Conservation (phyloP, 2,329 filamentous ascomycete genomes). For the Venturia pyrina region DNA sequence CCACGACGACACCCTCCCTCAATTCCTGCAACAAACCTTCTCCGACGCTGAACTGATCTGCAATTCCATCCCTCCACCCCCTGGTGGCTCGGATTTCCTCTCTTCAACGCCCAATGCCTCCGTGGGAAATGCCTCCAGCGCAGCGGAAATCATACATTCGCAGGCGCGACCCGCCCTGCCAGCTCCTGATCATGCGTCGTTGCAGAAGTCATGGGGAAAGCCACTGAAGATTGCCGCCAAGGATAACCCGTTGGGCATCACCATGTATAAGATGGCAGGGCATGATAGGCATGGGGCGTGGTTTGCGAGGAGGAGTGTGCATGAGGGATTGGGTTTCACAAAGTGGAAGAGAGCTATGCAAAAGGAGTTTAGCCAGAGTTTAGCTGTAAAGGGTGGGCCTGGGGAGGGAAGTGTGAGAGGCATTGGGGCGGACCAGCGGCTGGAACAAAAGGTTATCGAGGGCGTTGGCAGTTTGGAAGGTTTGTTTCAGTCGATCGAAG, state of each 20-base stretch:
- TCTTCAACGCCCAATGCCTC: slow-evolving; percentile 22
- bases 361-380: slow-evolving; percentile 68
- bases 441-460: slow-evolving; percentile 54
- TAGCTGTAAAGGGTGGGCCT: slow-evolving; percentile 59
- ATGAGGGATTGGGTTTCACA: slow-evolving; percentile 66
- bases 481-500: slow-evolving; percentile 23
- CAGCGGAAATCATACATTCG: slow-evolving; percentile 44
- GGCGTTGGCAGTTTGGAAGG: slow-evolving; percentile 55
- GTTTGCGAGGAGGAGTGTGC: slow-evolving; percentile 80
- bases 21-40: slow-evolving; percentile 32
- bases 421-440: slow-evolving; percentile 67
- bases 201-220: slow-evolving; percentile 81
- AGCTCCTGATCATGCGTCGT: slow-evolving; percentile 35
- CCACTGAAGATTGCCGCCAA: slow-evolving; percentile 61
- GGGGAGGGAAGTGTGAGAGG: slow-evolving; percentile 71
- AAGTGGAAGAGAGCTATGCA: slow-evolving; percentile 70
- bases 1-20: slow-evolving; percentile 26
- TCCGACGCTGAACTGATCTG: slow-evolving; percentile 57
- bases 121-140: slow-evolving; percentile 35
- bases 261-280: slow-evolving; percentile 67
- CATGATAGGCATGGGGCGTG: slow-evolving; percentile 78
- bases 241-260: slow-evolving; percentile 67
- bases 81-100: slow-evolving; percentile 34
- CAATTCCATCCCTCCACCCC: slow-evolving; percentile 61
- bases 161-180: slow-evolving; percentile 40